Conservation (phyloP, 805 yeast species). For the Debaryomyces prosopidis region DNA sequence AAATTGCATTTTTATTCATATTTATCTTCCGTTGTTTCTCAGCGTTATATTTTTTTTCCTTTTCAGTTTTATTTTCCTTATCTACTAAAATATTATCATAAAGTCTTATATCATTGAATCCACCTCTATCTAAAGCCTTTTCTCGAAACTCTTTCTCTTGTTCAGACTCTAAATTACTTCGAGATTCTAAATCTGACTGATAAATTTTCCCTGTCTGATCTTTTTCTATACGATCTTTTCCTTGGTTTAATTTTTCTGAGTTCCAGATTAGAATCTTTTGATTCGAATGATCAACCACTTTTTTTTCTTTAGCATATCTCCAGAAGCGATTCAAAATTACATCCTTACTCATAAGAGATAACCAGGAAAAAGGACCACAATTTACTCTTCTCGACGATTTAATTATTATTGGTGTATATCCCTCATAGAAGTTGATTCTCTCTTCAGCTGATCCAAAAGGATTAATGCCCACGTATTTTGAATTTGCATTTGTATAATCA, state of each 20-base stretch:
- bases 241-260: neutral
- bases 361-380: slow-evolving; percentile 56
- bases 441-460: slow-evolving; percentile 30
- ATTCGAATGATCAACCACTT: neutral
- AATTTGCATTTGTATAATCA: neutral
- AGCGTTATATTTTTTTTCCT: neutral
- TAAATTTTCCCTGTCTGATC: neutral
- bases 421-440: slow-evolving; percentile 40
- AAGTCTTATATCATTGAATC: slow-evolving; percentile 21
- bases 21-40: slow-evolving; percentile 9
- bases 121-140: slow-evolving; percentile 25
- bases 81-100: slow-evolving; percentile 10
- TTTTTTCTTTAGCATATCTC: slow-evolving; percentile 7
- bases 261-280: neutral
- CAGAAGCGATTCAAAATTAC: slow-evolving; percentile 16
- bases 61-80: neutral
- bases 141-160: slow-evolving; percentile 22
- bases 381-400: slow-evolving; percentile 40
- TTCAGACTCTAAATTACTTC: neutral
- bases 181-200: neutral
- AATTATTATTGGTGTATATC: slow-evolving; percentile 43
- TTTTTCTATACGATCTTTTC: neutral
- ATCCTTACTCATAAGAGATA: slow-evolving; percentile 50
- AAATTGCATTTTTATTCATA: slow-evolving; percentile 28
- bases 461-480: slow-evolving; percentile 19